phyloP scores from a whole-genome alignment of 441 rosid genomes.

The Sinapis alba region DNA sequence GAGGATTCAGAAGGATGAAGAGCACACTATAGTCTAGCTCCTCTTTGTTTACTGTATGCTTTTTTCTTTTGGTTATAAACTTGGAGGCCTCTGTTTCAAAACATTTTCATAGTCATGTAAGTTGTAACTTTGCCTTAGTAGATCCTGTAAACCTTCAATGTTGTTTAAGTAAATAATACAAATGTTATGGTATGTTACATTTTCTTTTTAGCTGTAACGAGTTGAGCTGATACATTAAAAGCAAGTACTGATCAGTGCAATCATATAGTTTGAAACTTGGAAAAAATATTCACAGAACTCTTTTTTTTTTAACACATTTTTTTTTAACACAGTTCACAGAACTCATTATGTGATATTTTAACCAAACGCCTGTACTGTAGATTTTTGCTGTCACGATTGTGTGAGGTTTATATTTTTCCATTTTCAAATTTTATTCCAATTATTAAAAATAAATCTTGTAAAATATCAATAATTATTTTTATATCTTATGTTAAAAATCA shows the following conservation, averaged over 20 bases:
- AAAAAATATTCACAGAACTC: too few species aligned
- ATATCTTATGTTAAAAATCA: too few species aligned
- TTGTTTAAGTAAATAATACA: conserved; percentile 16
- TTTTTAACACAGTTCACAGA: too few species aligned
- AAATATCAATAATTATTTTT: too few species aligned
- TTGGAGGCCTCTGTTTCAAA: conserved; percentile 11
- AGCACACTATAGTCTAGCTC: conserved; percentile 42
- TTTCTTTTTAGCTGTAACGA: background rate
- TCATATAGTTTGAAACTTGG: background rate
- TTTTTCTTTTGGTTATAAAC: conserved; percentile 14
- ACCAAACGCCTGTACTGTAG: too few species aligned
- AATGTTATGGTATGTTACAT: conserved; percentile 1
- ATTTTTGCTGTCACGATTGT: too few species aligned
- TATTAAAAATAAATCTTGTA: too few species aligned
- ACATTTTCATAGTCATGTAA: conserved; percentile 16
- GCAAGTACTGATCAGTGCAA: background rate
- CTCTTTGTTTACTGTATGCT: conserved; percentile 12
- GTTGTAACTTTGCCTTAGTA: conserved; percentile 20
- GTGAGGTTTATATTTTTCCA: too few species aligned
- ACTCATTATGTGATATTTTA: too few species aligned
- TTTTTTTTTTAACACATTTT: too few species aligned
- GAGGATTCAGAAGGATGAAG: conserved; percentile 71
- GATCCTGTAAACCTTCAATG: conserved; percentile 12
- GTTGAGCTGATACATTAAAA: background rate
- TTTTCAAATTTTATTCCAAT: too few species aligned